phyloP scores from a whole-genome alignment of 352 stramenopile genomes.

The Pythium graminicola region DNA sequence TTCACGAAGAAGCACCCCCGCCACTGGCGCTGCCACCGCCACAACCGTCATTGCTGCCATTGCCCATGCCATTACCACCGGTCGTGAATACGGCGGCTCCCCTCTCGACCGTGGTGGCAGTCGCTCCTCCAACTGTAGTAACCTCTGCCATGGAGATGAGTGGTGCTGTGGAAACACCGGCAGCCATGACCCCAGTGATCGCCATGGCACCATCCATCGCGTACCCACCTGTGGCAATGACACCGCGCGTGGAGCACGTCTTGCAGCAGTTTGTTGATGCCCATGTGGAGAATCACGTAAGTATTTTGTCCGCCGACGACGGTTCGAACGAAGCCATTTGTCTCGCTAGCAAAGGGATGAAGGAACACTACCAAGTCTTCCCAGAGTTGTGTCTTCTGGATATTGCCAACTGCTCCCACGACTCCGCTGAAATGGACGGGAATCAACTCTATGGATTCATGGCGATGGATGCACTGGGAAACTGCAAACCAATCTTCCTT shows the following conservation, averaged over 20 bases:
- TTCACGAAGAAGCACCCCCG: slow-evolving; percentile 5
- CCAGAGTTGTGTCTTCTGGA: slow-evolving; percentile 54
- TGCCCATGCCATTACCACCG: background rate
- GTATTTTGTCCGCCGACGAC: slow-evolving; percentile 60
- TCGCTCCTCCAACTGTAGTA: background rate
- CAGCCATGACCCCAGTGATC: background rate
- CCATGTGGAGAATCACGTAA: slow-evolving; percentile 70
- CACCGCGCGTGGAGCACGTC: slow-evolving; percentile 38
- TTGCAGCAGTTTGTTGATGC: slow-evolving; percentile 65
- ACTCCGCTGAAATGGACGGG: slow-evolving; percentile 28
- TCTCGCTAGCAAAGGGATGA: slow-evolving; percentile 64
- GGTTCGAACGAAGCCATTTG: slow-evolving; percentile 70
- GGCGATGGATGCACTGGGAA: slow-evolving; percentile 61
- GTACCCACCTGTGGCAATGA: slow-evolving; percentile 7
- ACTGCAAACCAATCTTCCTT: slow-evolving; percentile 59
- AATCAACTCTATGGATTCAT: slow-evolving; percentile 57
- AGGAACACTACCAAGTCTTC: slow-evolving; percentile 62
- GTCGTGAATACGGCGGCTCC: background rate
- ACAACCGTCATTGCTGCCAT: background rate
- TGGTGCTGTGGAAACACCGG: background rate
- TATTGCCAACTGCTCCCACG: slow-evolving; percentile 29
- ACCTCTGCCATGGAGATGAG: background rate
- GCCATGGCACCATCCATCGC: background rate
- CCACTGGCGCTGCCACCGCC: slow-evolving; percentile 1
- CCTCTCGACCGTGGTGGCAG: background rate